These are phyloP conservation scores for Sporothrix humicola DNA, from an alignment of 2,329 filamentous ascomycete species.

Conservation along the genomic window DNA sequence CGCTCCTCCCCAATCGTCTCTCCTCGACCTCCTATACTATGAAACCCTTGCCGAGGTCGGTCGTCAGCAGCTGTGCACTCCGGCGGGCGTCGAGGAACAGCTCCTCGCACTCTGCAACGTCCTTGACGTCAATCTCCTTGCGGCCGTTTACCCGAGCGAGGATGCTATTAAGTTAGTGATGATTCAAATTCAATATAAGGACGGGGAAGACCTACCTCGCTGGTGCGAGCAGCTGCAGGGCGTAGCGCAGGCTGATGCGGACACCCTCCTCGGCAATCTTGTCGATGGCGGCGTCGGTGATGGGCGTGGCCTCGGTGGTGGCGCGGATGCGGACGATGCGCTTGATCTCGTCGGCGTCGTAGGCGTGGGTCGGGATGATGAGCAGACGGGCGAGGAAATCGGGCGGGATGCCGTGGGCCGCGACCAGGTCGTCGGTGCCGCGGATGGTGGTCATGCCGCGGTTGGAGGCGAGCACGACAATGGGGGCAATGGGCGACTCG, in stretches of 20 bases:
- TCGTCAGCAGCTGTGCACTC: conserved; percentile 71
- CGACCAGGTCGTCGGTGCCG: conserved; percentile 79
- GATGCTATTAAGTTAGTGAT: conserved; percentile 61
- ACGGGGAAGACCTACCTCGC: no score
- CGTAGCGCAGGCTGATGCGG: conserved; percentile 88
- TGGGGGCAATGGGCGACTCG: conserved; percentile 91
- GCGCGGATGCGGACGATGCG: conserved; percentile 86
- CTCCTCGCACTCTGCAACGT: conserved; percentile 81
- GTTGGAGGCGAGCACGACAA: conserved; percentile 97
- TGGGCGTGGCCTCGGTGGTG: conserved; percentile 77
- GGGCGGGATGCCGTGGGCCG: conserved; percentile 90
- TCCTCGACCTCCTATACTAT: conserved; percentile 65
- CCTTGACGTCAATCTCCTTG: conserved; percentile 75
- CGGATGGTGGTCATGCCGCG: conserved; percentile 92
- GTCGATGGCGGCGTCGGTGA: conserved; percentile 82
- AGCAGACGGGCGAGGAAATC: conserved; percentile 93
- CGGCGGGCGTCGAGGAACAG: conserved; percentile 82
- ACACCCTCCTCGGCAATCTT: conserved; percentile 87
- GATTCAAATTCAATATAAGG: no score
- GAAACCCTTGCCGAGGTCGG: conserved; percentile 68
- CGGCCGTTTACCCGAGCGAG: conserved; percentile 83
- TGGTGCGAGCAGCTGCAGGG: conserved; percentile 86
- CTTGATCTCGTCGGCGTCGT: conserved; percentile 87
- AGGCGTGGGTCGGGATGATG: conserved; percentile 93
- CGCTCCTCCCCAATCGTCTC: neutral